A percentile compares a stretch with the other conserved stretches of the same genome.
These are phyloP conservation scores for Marchantia polymorpha DNA, from an alignment of 225 moss, liverwort and hornwort species.

Conservation along the genomic window DNA sequence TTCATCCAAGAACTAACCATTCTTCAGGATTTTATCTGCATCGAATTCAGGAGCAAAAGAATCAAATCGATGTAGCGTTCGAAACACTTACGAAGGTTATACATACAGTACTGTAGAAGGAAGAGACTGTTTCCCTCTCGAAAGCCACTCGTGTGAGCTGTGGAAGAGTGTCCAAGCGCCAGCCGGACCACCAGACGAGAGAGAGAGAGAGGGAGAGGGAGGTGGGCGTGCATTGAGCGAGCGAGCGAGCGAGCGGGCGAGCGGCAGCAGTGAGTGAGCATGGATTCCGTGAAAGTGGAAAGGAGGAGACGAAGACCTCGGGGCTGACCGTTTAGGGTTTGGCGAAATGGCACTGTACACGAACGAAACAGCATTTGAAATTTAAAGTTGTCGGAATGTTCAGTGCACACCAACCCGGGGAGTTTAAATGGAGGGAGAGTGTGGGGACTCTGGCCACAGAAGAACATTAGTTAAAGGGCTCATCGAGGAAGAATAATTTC, in stretches of 20 bases:
- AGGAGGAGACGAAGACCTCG: too few species aligned
- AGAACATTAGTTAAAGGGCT: not conserved
- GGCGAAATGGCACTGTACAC: not conserved
- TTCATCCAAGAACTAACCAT: too few species aligned
- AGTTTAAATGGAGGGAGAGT: not conserved
- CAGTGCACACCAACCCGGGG: not conserved
- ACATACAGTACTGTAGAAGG: not conserved
- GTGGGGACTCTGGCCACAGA: not conserved
- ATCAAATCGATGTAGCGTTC: too few species aligned
- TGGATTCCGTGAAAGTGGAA: not conserved
- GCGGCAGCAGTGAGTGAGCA: not conserved
- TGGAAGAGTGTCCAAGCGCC: too few species aligned
- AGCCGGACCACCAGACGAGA: too few species aligned
- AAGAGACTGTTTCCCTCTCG: not conserved
- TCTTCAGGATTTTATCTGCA: too few species aligned
- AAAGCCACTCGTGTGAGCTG: not conserved
- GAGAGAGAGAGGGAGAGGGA: not conserved
- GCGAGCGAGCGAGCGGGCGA: not conserved
- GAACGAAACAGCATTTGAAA: not conserved
- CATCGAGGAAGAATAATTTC: not conserved
- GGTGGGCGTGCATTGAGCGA: too few species aligned
- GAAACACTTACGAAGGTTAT: not conserved
- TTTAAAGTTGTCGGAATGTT: slow-evolving; percentile 5
- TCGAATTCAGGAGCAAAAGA: too few species aligned
- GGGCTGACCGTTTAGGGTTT: not conserved